phyloP scores from a whole-genome alignment of 108 stramenopile genomes.

The Nannochloropsis gaditana region DNA sequence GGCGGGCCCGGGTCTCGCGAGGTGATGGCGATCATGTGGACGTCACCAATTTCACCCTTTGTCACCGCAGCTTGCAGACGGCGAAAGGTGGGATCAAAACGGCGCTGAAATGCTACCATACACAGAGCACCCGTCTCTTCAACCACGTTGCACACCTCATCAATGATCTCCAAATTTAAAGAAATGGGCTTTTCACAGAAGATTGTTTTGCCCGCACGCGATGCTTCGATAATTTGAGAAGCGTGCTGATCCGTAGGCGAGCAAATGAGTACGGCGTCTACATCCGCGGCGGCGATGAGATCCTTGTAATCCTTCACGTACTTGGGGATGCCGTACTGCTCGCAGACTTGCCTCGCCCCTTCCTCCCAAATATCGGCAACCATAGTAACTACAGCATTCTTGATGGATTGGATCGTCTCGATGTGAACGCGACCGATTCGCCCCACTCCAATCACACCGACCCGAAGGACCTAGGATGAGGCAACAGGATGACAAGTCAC shows the following conservation, averaged over 20 bases:
- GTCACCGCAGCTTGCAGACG: constrained; percentile 41
- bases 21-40: constrained; percentile 37
- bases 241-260: constrained; percentile 48
- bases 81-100: constrained; percentile 47
- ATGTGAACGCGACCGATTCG: constrained; percentile 48
- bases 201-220: constrained; percentile 41
- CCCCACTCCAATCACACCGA: constrained; percentile 47
- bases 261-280: constrained; percentile 47
- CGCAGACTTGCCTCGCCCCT: constrained; percentile 33
- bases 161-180: constrained; percentile 40
- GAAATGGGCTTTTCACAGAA: constrained; percentile 50
- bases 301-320: constrained; percentile 41
- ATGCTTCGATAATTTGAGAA: constrained; percentile 35
- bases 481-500: not conserved
- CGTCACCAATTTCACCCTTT: constrained; percentile 41
- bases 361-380: constrained; percentile 45
- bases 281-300: constrained; percentile 44
- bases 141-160: constrained; percentile 26
- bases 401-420: constrained; percentile 40
- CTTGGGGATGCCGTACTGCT: constrained; percentile 39
- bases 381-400: constrained; percentile 35
- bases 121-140: constrained; percentile 46
- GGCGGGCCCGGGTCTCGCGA: constrained; percentile 46
- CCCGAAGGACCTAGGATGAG: not conserved
- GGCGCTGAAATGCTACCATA: constrained; percentile 46